Evolutionary conservation across 495 filamentous ascomycete species (phyloP), one percentile per base, ranked within the genome.

Genomic region (Umbilicaria muhlenbergii): DNA sequence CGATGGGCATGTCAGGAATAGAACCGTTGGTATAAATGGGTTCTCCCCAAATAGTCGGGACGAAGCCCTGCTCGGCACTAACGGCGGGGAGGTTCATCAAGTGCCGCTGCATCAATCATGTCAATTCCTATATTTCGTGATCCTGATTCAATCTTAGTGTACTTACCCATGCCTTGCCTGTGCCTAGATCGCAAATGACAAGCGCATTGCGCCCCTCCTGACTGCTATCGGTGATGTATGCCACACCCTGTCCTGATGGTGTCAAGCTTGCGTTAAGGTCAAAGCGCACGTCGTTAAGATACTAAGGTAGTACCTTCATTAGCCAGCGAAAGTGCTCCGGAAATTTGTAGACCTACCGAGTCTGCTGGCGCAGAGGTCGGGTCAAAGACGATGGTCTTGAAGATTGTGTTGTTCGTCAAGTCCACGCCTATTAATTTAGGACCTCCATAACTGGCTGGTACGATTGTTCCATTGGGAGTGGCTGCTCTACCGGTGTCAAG

Each of bases 211-310:
- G 59, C 37, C 65, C 67, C 49, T 63, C 59, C 34, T 50, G 24
- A 24, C 50, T 58, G 36, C 53, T 59, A 52, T 71, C 67, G 15
- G 65, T 70, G 51, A 69, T 69, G 43, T 69, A 71, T 11, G 60
- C 64, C 1, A 69, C 46, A 13, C 65, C 67, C 11, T 56, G 39
- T 11, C 65, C 62, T 4, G 54, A 55, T 12, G 46, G 39, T 4
- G 60, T 58, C 13, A 58, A n/a, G 16, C 36, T 42, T 3, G 56
- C 36, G 13, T 63, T 56, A 14, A 68, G 52, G 46, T 71, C 65
- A 51, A 71, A 66, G 38, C 67, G 59, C 3, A 70, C 51, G 39
- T 68, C 64, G 51, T 69, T 70, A 19, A 70, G 54, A 41, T 71
- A 70, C 36, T 53, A 62, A n/a, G n/a, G n/a, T n/a, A n/a, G n/a